Percentiles rank a stretch among this genome's conserved stretches.
phyloP scores from a whole-genome alignment of 192 early-diverging fungal genomes.

The Coemansia guatemalensis region DNA sequence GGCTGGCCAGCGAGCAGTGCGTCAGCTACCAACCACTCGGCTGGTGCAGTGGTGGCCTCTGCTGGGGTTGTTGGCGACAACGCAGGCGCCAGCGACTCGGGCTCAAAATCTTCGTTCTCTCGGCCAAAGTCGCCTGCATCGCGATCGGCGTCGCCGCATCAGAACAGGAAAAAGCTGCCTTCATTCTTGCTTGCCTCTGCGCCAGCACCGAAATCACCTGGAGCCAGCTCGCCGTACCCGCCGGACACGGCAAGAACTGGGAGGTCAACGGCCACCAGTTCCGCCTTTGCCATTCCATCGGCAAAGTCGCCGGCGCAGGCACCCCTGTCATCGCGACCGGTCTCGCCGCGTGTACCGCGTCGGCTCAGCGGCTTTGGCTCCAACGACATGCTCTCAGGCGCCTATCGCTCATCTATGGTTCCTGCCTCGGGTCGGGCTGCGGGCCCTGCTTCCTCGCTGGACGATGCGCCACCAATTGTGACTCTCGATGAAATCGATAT shows the following conservation, averaged over 20 bases:
- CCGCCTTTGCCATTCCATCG: conserved; percentile 18
- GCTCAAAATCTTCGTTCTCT: conserved; percentile 25
- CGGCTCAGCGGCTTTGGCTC: conserved; percentile 53
- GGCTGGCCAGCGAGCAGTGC: conserved; percentile 27
- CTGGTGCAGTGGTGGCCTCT: neutral
- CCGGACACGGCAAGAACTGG: conserved; percentile 19
- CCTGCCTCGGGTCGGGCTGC: conserved; percentile 1
- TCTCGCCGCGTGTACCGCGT: conserved; percentile 39
- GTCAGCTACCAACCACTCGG: neutral
- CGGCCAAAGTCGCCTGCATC: conserved; percentile 45
- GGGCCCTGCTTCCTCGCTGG: conserved; percentile 23
- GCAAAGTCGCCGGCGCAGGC: conserved; percentile 5
- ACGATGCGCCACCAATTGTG: conserved; percentile 48
- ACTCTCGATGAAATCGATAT: conserved; percentile 45
- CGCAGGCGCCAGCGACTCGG: conserved; percentile 1
- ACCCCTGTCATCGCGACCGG: conserved; percentile 26
- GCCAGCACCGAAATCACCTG: conserved; percentile 30
- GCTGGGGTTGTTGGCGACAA: neutral
- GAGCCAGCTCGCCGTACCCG: conserved; percentile 12
- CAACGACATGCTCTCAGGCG: conserved; percentile 52
- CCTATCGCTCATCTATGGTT: conserved; percentile 27
- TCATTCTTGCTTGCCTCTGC: conserved; percentile 46
- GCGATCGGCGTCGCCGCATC: conserved; percentile 47
- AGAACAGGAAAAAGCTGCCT: conserved; percentile 38
- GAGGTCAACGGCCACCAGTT: conserved; percentile 7